A percentile compares a stretch with the other conserved stretches of the same genome.
phyloP scores from a whole-genome alignment of 306 rosid species.

The Casuarina glauca region DNA sequence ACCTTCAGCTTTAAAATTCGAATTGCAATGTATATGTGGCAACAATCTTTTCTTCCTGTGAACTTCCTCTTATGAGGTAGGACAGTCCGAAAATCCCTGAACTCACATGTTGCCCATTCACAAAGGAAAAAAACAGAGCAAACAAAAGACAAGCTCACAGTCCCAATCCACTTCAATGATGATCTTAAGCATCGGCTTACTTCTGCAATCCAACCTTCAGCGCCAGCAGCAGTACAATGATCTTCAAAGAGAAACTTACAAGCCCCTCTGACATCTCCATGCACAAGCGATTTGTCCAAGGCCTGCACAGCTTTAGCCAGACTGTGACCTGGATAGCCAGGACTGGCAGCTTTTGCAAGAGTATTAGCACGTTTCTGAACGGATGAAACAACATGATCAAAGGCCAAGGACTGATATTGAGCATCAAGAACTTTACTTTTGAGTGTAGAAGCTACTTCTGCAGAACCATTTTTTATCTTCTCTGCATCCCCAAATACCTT shows the following conservation, averaged over 20 bases:
- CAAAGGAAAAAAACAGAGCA: constrained; percentile 85
- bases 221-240: constrained; percentile 57
- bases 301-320: constrained; percentile 76
- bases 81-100: constrained; percentile 68
- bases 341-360: constrained; percentile 75
- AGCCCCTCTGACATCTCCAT: constrained; percentile 70
- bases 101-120: constrained; percentile 99
- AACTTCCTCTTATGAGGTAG: constrained; percentile 61
- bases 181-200: constrained; percentile 82
- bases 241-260: constrained; percentile 79
- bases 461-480: constrained; percentile 52
- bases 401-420: constrained; percentile 69
- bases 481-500: constrained; percentile 61
- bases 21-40: constrained; percentile 74
- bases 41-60: constrained; percentile 82
- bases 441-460: constrained; percentile 46
- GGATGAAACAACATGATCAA: constrained; percentile 62
- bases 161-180: constrained; percentile 80
- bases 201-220: constrained; percentile 71
- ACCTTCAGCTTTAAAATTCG: constrained; percentile 71
- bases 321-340: constrained; percentile 69
- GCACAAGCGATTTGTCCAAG: constrained; percentile 71
- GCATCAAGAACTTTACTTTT: constrained; percentile 72
- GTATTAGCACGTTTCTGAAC: constrained; percentile 67
- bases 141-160: constrained; percentile 54